phyloP scores from a whole-genome alignment of 2,329 filamentous ascomycete genomes.

The Calonectria multiphialidica region DNA sequence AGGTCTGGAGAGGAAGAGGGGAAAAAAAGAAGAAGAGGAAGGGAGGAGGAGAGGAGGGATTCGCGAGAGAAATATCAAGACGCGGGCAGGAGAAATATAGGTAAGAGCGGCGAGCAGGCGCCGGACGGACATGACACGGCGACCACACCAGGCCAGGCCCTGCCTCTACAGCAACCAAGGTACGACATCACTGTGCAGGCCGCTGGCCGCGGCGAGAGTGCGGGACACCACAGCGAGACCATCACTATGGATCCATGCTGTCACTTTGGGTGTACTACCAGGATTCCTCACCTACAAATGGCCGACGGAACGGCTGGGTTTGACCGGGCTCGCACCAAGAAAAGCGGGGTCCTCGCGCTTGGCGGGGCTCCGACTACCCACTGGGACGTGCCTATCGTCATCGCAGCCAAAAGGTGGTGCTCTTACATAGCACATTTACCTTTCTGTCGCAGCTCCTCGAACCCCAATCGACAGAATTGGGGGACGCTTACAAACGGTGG shows the following conservation, averaged over 20 bases:
- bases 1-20: conserved; percentile 35
- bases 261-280: conserved; percentile 11
- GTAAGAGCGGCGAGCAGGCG: conserved; percentile 20
- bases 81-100: conserved; percentile 13
- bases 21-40: conserved; percentile 26
- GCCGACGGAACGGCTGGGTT: conserved; percentile 28
- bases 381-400: conserved; percentile 41
- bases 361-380: conserved; percentile 36
- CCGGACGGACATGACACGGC: conserved; percentile 17
- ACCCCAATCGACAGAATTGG: conserved; percentile 22
- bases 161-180: conserved; percentile 9
- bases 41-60: conserved; percentile 32
- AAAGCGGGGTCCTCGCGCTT: conserved; percentile 42
- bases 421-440: conserved; percentile 24
- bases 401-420: conserved; percentile 31
- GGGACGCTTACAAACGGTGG: conserved; percentile 30
- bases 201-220: conserved; percentile 3
- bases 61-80: conserved; percentile 42
- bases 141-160: conserved; percentile 5
- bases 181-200: conserved; percentile 14
- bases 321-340: conserved; percentile 40
- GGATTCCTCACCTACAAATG: conserved; percentile 31
- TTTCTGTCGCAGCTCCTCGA: conserved; percentile 7
- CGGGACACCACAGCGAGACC: conserved; percentile 10
- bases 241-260: conserved; percentile 7